A percentile compares a stretch with the other conserved stretches of the same genome.
These are phyloP conservation scores for Apiospora saccharicola DNA, from an alignment of 2,329 filamentous ascomycete species.

Conservation along the genomic window DNA sequence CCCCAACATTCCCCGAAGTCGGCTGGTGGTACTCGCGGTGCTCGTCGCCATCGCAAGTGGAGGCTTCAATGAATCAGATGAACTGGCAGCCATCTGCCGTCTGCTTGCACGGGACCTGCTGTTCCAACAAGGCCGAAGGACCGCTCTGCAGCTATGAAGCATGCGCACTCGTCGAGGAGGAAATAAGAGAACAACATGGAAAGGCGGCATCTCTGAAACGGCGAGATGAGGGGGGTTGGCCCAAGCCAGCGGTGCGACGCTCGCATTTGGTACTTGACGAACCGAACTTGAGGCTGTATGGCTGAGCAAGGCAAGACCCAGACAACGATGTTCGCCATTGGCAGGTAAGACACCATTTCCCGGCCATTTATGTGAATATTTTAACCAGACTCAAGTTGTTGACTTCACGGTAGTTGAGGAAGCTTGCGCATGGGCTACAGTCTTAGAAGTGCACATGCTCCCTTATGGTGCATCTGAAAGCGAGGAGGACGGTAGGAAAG, in stretches of 20 bases:
- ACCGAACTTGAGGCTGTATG: too few species aligned
- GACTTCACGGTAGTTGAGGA: too few species aligned
- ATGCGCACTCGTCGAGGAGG: slow-evolving; percentile 6
- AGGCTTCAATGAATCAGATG: slow-evolving; percentile 17
- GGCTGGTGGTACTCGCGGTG: slow-evolving; percentile 22
- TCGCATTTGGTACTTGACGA: background rate
- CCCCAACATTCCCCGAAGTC: background rate
- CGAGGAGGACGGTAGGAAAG: too few species aligned
- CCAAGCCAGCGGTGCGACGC: background rate
- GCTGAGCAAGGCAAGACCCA: too few species aligned
- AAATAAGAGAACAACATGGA: background rate
- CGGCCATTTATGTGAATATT: too few species aligned
- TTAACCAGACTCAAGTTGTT: too few species aligned
- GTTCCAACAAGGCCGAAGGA: slow-evolving; percentile 22
- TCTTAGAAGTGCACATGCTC: too few species aligned
- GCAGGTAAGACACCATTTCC: too few species aligned
- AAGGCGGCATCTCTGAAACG: background rate
- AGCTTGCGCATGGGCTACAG: too few species aligned
- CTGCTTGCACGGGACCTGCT: slow-evolving; percentile 26
- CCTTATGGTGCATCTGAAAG: too few species aligned
- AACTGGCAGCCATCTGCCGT: slow-evolving; percentile 24
- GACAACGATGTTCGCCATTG: too few species aligned
- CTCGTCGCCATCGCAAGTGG: slow-evolving; percentile 20
- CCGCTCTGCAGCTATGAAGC: slow-evolving; percentile 20
- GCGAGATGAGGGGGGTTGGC: background rate